A percentile compares a stretch with the other conserved stretches of the same genome.
These are phyloP conservation scores for Cantharellus cinnabarinus DNA, from an alignment of 768 basidiomycete species.

Conservation along the genomic window DNA sequence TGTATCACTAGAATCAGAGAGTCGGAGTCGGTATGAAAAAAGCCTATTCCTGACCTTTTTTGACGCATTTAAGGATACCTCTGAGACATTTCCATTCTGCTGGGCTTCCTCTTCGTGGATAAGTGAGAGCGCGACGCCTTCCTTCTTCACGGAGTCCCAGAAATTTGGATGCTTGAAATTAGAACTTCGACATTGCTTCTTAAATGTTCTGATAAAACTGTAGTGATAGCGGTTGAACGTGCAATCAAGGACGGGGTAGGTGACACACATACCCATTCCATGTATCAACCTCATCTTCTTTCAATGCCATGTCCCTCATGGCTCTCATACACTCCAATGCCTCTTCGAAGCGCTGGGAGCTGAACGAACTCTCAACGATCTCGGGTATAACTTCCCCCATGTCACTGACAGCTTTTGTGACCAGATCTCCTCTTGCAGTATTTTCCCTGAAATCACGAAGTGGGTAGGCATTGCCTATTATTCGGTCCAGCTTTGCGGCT, in stretches of 20 bases:
- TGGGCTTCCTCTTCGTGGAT: conserved; percentile 44
- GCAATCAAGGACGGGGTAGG: neutral
- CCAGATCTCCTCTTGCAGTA: conserved; percentile 51
- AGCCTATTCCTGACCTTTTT: conserved; percentile 23
- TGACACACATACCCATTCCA: conserved; percentile 46
- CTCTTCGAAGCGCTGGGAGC: conserved; percentile 40
- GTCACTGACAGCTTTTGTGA: conserved; percentile 72
- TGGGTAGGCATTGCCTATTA: conserved; percentile 56
- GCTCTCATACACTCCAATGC: conserved; percentile 51
- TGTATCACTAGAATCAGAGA: neutral
- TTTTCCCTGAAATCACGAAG: conserved; percentile 59
- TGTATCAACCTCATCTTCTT: conserved; percentile 68
- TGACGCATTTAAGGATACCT: conserved; percentile 33
- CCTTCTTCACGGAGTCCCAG: conserved; percentile 32
- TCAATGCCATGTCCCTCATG: conserved; percentile 45
- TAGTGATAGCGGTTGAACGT: neutral
- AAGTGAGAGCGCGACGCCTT: conserved; percentile 34
- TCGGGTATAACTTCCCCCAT: conserved; percentile 49
- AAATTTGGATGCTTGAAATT: conserved; percentile 44
- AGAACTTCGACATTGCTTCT: conserved; percentile 27
- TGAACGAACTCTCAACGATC: conserved; percentile 51
- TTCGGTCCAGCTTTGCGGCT: conserved; percentile 30
- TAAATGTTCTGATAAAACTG: conserved; percentile 45
- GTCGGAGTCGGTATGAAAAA: neutral
- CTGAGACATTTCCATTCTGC: conserved; percentile 34